Evolutionary conservation across 2,329 filamentous ascomycete species (phyloP).

Genomic region (Chaetoscypha palmicola): DNA sequence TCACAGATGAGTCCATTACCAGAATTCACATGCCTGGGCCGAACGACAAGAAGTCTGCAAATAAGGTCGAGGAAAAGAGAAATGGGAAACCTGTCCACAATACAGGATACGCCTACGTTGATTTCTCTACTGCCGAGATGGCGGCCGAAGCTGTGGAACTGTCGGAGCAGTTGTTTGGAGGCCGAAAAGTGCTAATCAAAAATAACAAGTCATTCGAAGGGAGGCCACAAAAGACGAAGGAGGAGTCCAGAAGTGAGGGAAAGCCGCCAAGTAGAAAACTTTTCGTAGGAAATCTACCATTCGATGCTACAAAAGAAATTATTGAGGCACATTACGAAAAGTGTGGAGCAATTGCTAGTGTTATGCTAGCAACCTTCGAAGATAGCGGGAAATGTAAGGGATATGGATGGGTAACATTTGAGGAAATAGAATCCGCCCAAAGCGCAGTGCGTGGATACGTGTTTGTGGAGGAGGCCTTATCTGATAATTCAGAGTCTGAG

Average conservation of each 20-base stretch:
- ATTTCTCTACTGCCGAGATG: slow-evolving; percentile 64
- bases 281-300: slow-evolving; percentile 86
- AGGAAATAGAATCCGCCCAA: slow-evolving; percentile 66
- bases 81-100: slow-evolving; percentile 43
- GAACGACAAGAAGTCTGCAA: slow-evolving; percentile 35
- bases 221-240: slow-evolving; percentile 61
- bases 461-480: slow-evolving; percentile 52
- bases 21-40: slow-evolving; percentile 54
- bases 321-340: slow-evolving; percentile 73
- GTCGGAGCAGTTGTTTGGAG: slow-evolving; percentile 73
- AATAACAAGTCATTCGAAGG: slow-evolving; percentile 85
- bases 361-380: slow-evolving; percentile 91
- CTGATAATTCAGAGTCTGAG: slow-evolving; percentile 29
- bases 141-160: slow-evolving; percentile 71
- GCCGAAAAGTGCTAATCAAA: slow-evolving; percentile 86
- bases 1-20: slow-evolving; percentile 67
- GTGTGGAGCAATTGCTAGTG: slow-evolving; percentile 75
- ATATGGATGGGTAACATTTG: slow-evolving; percentile 91
- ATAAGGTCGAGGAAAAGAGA: slow-evolving; percentile 28
- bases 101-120: slow-evolving; percentile 94
- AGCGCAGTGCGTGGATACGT: slow-evolving; percentile 76
- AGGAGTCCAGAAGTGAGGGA: slow-evolving; percentile 30
- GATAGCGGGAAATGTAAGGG: slow-evolving; percentile 98
- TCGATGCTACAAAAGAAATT: slow-evolving; percentile 74
- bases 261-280: slow-evolving; percentile 71